These are phyloP conservation scores for Scutellaria minor DNA, from an alignment of 257 asterid genomes.

Conservation along the genomic window DNA sequence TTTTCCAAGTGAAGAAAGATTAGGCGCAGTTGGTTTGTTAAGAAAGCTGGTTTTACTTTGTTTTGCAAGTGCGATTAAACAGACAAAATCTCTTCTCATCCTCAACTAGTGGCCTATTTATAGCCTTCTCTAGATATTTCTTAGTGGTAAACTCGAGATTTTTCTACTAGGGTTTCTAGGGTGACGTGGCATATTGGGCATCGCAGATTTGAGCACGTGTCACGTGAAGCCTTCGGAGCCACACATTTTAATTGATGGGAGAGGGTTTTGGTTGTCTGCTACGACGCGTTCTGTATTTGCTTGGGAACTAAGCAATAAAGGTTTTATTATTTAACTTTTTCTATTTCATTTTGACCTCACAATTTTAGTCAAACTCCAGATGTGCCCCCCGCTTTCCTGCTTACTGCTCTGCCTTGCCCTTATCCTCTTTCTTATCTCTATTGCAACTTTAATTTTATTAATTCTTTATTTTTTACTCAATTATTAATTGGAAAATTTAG, in stretches of 20 bases:
- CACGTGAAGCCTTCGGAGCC: slow-evolving; percentile 47
- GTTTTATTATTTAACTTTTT: too few relatives aligned
- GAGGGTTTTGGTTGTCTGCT: slow-evolving; percentile 30
- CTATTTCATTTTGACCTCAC: slow-evolving; percentile 1
- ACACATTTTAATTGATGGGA: slow-evolving; percentile 24
- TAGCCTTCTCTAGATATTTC: slow-evolving; percentile 57
- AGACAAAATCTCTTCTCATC: background rate
- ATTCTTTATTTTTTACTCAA: background rate
- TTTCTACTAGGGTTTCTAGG: slow-evolving; percentile 28
- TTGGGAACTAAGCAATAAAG: slow-evolving; percentile 44
- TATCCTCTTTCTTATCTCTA: too few relatives aligned
- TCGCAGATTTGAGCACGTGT: slow-evolving; percentile 46
- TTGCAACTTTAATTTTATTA: background rate
- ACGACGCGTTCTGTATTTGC: slow-evolving; percentile 27
- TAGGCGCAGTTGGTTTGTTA: background rate
- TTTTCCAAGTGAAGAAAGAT: background rate
- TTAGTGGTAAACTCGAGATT: background rate
- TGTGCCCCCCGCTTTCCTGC: slow-evolving; percentile 30
- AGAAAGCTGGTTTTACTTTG: background rate
- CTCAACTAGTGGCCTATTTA: slow-evolving; percentile 36
- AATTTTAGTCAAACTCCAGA: slow-evolving; percentile 31
- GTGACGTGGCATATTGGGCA: slow-evolving; percentile 40
- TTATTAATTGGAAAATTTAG: too few relatives aligned
- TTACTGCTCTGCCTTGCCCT: background rate
- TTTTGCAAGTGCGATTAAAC: background rate